These are phyloP conservation scores for Leccinum ochraceum DNA, from an alignment of 768 basidiomycete genomes.

Conservation along the genomic window DNA sequence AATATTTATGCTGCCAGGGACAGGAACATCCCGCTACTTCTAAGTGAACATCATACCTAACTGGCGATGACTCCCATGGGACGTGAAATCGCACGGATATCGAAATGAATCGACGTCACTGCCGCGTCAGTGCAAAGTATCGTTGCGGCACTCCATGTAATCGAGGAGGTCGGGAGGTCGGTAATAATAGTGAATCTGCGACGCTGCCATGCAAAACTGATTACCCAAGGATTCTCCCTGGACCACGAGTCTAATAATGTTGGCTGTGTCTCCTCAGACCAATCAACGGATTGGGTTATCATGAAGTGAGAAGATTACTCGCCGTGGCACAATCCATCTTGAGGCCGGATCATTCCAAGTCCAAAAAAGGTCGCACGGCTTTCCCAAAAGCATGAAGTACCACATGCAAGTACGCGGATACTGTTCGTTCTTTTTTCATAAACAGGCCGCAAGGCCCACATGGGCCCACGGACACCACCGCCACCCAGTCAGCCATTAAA, in stretches of 20 bases:
- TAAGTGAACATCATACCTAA: no score
- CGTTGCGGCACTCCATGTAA: neutral
- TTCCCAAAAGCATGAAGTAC: neutral
- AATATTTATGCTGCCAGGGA: neutral
- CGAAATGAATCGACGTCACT: neutral
- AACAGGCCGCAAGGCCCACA: neutral
- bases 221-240: neutral
- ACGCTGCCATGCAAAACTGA: neutral
- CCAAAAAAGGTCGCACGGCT: constrained; percentile 1
- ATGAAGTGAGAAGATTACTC: neutral
- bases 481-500: constrained; percentile 6
- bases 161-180: neutral
- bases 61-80: neutral
- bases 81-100: neutral
- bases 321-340: neutral
- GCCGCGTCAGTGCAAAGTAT: neutral
- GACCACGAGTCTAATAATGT: no score
- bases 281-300: neutral
- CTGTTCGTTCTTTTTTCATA: neutral
- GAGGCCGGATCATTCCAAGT: neutral
- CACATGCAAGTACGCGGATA: neutral
- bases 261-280: neutral
- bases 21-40: neutral
- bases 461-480: neutral
- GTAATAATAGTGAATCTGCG: neutral